Conservation (phyloP, 2,329 filamentous ascomycete genomes). For the Dactylellina leptospora region DNA sequence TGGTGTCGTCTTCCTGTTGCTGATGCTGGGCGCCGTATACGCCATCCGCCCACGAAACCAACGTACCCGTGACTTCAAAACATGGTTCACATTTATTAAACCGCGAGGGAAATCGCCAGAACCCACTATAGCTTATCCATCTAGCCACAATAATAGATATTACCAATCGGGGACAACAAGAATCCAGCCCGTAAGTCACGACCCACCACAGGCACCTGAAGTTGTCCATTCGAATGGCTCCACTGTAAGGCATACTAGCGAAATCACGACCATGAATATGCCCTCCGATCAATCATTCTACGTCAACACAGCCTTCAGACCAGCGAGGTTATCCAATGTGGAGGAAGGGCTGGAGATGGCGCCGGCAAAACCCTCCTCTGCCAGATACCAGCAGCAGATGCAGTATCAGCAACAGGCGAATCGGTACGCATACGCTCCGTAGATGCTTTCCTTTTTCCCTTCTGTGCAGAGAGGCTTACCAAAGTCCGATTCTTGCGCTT, state of each 20-base stretch:
- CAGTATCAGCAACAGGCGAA: constrained; percentile 28
- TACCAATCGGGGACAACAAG: constrained; percentile 38
- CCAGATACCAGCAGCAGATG: constrained; percentile 12
- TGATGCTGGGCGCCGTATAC: constrained; percentile 39
- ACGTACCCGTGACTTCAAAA: constrained; percentile 36
- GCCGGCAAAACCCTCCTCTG: constrained; percentile 4
- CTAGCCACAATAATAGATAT: constrained; percentile 24
- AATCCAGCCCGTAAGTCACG: constrained; percentile 18
- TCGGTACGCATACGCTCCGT: constrained; percentile 37
- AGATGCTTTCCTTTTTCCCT: constrained; percentile 16
- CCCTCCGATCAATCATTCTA: constrained; percentile 33
- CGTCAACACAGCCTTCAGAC: constrained; percentile 24
- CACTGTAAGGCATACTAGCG: not conserved
- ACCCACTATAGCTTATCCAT: constrained; percentile 35
- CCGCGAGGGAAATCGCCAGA: constrained; percentile 22
- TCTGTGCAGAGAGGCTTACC: constrained; percentile 30
- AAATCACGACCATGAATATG: constrained; percentile 13
- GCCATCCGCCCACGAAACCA: constrained; percentile 44
- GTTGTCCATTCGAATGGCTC: constrained; percentile 8
- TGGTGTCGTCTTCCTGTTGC: constrained; percentile 28
- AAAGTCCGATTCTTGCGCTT: constrained; percentile 3
- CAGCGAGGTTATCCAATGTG: constrained; percentile 28
- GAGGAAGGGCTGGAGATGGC: constrained; percentile 40
- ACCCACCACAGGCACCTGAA: constrained; percentile 7
- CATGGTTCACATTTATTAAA: constrained; percentile 37